Conservation (phyloP, 345 rosid species). For the Iberis pinnata region DNA sequence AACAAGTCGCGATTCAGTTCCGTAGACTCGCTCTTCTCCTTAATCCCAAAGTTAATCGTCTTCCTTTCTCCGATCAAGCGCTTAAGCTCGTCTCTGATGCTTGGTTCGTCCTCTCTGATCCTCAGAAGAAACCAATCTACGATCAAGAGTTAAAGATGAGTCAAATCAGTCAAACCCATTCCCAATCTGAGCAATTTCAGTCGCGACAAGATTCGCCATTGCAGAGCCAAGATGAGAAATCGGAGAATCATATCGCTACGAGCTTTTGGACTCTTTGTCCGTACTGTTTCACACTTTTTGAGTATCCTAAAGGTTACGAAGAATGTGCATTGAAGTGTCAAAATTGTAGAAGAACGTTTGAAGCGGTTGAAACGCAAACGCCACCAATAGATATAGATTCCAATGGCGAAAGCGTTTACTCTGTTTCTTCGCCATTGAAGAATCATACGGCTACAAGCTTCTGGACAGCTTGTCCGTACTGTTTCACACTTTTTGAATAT, state of each 20-base stretch:
- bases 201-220: conserved; percentile 6
- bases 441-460: conserved; percentile 47
- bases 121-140: conserved; percentile 57
- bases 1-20: conserved; percentile 75
- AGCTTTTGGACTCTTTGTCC: conserved; percentile 97
- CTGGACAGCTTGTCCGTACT: conserved; percentile 96
- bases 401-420: conserved; percentile 60
- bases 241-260: no score
- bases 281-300: conserved; percentile 68
- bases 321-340: conserved; percentile 74
- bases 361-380: conserved; percentile 51
- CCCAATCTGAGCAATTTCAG: conserved; percentile 16
- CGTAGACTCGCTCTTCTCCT: conserved; percentile 67
- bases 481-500: conserved; percentile 72
- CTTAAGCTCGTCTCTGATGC: conserved; percentile 68
- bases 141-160: conserved; percentile 63
- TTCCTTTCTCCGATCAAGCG: conserved; percentile 75
- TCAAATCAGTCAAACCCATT: conserved; percentile 35
- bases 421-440: no score
- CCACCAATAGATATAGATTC: conserved; percentile 60
- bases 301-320: conserved; percentile 69
- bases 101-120: conserved; percentile 68
- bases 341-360: conserved; percentile 69
- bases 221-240: conserved; percentile 24
- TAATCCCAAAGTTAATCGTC: conserved; percentile 51